Percentiles rank a stretch among this genome's conserved stretches.
Evolutionary conservation across 148 eudicot genomes (phyloP).

Genomic region (Amaranthus cruentus): DNA sequence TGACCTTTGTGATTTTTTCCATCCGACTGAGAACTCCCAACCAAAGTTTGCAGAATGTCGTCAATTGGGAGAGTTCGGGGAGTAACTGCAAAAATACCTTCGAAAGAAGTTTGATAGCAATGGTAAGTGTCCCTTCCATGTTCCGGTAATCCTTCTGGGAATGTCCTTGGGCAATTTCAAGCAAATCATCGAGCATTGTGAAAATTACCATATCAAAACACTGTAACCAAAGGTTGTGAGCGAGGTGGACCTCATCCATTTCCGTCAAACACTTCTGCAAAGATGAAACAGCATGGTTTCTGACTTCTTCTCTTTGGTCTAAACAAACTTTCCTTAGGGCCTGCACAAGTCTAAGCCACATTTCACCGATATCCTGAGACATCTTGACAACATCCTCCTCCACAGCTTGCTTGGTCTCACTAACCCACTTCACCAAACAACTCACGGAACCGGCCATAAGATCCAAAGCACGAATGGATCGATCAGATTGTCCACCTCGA

Average conservation of each 20-base stretch:
- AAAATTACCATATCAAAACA: constrained; percentile 74
- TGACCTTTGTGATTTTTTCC: constrained; percentile 70
- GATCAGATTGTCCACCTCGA: constrained; percentile 56
- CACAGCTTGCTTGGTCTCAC: constrained; percentile 44
- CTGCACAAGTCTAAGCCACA: constrained; percentile 83
- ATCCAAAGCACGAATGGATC: constrained; percentile 61
- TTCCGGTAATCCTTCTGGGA: constrained; percentile 68
- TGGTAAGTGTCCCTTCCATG: constrained; percentile 63
- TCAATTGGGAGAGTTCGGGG: constrained; percentile 45
- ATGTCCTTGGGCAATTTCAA: constrained; percentile 57
- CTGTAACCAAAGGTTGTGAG: constrained; percentile 55
- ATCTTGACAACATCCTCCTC: constrained; percentile 52
- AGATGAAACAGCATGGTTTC: constrained; percentile 60
- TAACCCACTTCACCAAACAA: constrained; percentile 53
- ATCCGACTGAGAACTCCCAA: constrained; percentile 58
- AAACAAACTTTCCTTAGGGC: constrained; percentile 76
- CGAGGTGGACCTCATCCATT: constrained; percentile 43
- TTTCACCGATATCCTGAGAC: constrained; percentile 69
- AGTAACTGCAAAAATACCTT: constrained; percentile 54
- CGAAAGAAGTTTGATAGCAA: constrained; percentile 56
- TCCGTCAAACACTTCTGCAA: constrained; percentile 56
- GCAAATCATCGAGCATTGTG: constrained; percentile 66
- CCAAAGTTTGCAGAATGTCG: constrained; percentile 71
- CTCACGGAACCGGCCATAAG: constrained; percentile 61
- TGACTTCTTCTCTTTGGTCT: constrained; percentile 76